Conservation (phyloP, 2,329 filamentous ascomycete genomes). For the Phoma sp. region DNA sequence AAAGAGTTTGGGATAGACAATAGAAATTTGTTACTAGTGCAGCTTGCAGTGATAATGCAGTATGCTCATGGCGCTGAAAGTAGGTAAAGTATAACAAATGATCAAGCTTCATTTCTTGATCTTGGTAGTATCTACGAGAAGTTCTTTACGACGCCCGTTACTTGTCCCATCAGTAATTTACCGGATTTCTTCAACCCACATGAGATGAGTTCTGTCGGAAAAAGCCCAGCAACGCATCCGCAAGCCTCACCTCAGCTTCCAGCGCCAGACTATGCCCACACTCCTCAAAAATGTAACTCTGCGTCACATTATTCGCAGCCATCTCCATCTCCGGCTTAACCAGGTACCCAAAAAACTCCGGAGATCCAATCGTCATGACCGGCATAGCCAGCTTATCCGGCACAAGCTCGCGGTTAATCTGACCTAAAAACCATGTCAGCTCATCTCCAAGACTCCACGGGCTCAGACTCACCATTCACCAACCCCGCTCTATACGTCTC, state of each 20-base stretch:
- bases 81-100: not conserved
- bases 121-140: not conserved
- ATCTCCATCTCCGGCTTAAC: constrained; percentile 40
- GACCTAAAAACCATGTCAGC: constrained; percentile 5
- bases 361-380: constrained; percentile 45
- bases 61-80: not conserved
- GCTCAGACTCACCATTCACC: constrained; percentile 29
- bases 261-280: constrained; percentile 45
- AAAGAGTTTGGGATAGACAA: too few species aligned
- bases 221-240: constrained; percentile 13
- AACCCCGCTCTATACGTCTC: constrained; percentile 45
- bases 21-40: not conserved
- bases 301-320: constrained; percentile 37
- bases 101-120: not conserved
- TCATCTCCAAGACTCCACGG: too few species aligned
- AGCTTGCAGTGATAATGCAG: not conserved
- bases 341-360: constrained; percentile 44
- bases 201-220: not conserved
- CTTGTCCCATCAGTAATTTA: too few species aligned
- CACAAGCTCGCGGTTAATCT: constrained; percentile 36
- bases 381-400: constrained; percentile 39
- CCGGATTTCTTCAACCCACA: too few species aligned
- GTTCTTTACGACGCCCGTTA: not conserved
- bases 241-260: constrained; percentile 21
- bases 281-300: constrained; percentile 43